Base-by-base conservation (phyloP, 495 filamentous ascomycete species). In the Hyaloscypha finlandica region DNA sequence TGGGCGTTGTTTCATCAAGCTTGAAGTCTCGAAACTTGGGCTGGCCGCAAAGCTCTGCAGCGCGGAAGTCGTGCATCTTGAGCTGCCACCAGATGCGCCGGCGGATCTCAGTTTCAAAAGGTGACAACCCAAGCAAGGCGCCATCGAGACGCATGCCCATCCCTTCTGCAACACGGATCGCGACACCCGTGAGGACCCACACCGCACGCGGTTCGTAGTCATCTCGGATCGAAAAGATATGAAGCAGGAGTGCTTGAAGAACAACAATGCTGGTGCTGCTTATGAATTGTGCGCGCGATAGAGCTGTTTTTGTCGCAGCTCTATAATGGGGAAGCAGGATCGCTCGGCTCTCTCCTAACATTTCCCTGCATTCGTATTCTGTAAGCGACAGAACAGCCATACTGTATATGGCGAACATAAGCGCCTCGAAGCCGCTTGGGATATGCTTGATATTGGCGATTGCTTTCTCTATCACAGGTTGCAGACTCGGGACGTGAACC, bases 11-110 rank as follows among this genome's bases (percentile, higher is more conserved):
- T 85, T 76, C 29, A 93, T 88, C 20, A 82, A 86, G 8, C 2
- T 90, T 93, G 72, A 93, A 48, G 16, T 48, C 16, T 89, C 64
- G 91, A 20, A 48, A 48, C 88, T 87, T 2, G 66, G 94, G 90
- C 33, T 89, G 90, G 2, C 93, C 94, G 73, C 93, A 90, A 65
- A 94, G 92, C 72, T 97, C 92, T 16, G 90, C 86, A 0, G 91
- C 86, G 30, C 90, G 84, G 8, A 87, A 79, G 74, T 97, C 93
- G 61, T 94, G 75, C 20, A 92, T 78, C 71, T 85, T 88, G 14
- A 96, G 84, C 35, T 89, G 86, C 88, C 91, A 94, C 88, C 93
- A 97, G 5, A 96, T 72, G 3, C 93, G 85, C 56, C 93, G 85
- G 53, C 93, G 86, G 84, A 94, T 90, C 74, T 97, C 92, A 2